Base-by-base conservation (phyloP, 2,329 filamentous ascomycete genomes). In the Clonostachys rosea region DNA sequence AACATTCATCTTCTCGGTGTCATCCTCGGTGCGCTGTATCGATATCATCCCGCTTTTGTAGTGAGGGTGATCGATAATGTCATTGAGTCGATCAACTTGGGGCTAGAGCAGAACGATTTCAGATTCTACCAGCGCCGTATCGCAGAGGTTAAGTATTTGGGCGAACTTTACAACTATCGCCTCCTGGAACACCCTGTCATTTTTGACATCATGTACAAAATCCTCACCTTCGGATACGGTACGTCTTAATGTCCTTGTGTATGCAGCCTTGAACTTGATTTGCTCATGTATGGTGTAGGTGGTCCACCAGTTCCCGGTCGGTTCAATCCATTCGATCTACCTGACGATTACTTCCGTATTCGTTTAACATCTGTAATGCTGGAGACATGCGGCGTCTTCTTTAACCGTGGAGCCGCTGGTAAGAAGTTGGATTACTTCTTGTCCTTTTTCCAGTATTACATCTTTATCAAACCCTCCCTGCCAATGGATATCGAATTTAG, bases 351-450 rank as follows among this genome's bases (percentile, higher is more conserved):
- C 68, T 99, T 99, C 68, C 88, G 94, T 45, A 91, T 97, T 59
- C 89, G 94, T 11, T 76, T 99, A 35, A 85, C 95, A 33, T 88
- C 91, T 53, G 95, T 87, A 13, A 76, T 99, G 43, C 78, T 99
- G 5, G 95, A 99, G 67, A 96, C 91, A 1, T 97, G 92, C 55
- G 94, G 95, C 47, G 86, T 95, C 65, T 99, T 92, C 70, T 99
- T 96, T 59, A 94, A 94, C 65, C 87, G 92, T 57, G 94, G 95
- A 8, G 84, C 87, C 40, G 89, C 91, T 2, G 95, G 91, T 65
- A 97, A 97, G 75, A 99, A 97, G 69, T 79, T 99, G 10, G 94
- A 99, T 60, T 97, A 96, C 65, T 99, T 97, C 67, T 74, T 99
- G 50, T 92, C 87, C 0, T 97, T 97, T 68, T 90, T 99, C 58